phyloP scores from a whole-genome alignment of 192 early-diverging fungal genomes.

The Umbelopsis sp. region DNA sequence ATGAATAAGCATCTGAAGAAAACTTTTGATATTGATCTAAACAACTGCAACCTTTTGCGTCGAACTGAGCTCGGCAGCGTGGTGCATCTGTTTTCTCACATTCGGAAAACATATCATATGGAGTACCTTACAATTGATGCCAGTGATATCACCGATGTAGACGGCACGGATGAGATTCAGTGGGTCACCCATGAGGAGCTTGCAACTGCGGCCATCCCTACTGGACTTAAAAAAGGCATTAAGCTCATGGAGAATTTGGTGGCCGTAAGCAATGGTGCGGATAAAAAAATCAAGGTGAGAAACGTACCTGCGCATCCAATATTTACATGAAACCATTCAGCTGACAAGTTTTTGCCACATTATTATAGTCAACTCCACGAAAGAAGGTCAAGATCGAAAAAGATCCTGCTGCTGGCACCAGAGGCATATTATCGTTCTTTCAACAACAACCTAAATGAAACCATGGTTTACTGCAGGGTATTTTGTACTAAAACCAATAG shows the following conservation, averaged over 20 bases:
- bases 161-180: not conserved
- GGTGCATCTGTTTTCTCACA: constrained; percentile 73
- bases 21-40: constrained; percentile 21
- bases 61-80: constrained; percentile 51
- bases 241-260: constrained; percentile 47
- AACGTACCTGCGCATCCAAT: not conserved
- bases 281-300: constrained; percentile 20
- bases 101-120: constrained; percentile 54
- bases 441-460: not conserved
- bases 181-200: constrained; percentile 52
- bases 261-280: not conserved
- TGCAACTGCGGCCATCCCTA: constrained; percentile 52
- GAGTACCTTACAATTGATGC: constrained; percentile 42
- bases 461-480: not conserved
- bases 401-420: constrained; percentile 12
- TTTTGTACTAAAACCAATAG: not conserved
- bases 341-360: not conserved
- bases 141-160: not conserved
- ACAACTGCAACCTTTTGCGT: constrained; percentile 12
- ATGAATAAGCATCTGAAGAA: constrained; percentile 17
- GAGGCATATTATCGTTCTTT: not conserved
- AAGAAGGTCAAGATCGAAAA: not conserved
- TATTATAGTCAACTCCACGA: not conserved
- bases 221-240: constrained; percentile 57
- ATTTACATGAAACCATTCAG: no score